Evolutionary conservation across 2,329 filamentous ascomycete species (phyloP), one percentile per base, ranked within the genome.

Genomic region (Colletotrichum lentis): DNA sequence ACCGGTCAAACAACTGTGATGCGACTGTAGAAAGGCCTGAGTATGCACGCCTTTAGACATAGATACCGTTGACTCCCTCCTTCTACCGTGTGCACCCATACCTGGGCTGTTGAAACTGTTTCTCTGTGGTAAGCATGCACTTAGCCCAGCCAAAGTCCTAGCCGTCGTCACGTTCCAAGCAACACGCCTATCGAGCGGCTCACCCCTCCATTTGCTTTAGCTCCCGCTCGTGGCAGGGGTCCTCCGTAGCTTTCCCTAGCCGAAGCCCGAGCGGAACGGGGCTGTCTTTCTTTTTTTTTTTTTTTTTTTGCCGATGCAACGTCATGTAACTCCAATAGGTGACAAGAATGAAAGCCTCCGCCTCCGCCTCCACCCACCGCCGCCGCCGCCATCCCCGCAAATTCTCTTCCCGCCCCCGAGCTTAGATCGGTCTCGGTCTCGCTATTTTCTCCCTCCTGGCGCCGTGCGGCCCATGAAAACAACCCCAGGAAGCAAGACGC

Each of bases 271-370:
- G 53, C 44, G 22, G 41, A 53, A 58, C 11, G 37, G 52, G 53
- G 44, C 24, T 58, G 20, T 24, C 20, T 37, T 7, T 20, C n/a
- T 35, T 27, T n/a, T 31, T 10, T n/a, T 31, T 35, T 35, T 10
- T 35, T 35, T 31, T 35, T 35, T 31, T 22, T 27, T 24, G n/a
- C 53, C 37, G 60, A 64, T 64, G 64, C 56, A 58, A 64, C 64
- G 46, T 49, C 47, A 50, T 58, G 18, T 43, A 64, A 59, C 60
- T 59, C n/a, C 59, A 49, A 67, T 41, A 22, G 46, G 27, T 27
- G 14, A 22, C 27, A 0, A 52, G 35, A 12, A 22, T 35, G 44
- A 56, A 62, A 39, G 46, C 55, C 31, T 35, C 31, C 31, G 31
- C 31, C 31, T 2, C 50, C 50, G 22, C 24, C 50, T 4, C 27